Percentiles rank a stretch among this genome's conserved stretches.
phyloP scores from a whole-genome alignment of 2,329 filamentous ascomycete genomes.

The Grosmannia penicillata region DNA sequence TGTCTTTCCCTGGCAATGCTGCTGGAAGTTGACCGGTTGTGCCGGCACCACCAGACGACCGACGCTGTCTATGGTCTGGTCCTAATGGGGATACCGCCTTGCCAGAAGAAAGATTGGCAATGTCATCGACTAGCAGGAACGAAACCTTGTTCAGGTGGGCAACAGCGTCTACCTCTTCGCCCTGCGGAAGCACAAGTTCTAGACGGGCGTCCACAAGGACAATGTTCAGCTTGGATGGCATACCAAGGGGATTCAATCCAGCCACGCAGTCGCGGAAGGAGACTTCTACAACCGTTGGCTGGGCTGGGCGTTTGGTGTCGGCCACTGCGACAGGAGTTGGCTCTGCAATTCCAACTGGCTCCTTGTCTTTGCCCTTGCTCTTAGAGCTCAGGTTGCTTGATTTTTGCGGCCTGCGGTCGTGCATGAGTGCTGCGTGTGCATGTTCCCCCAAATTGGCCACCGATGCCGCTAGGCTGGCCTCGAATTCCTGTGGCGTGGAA shows the following conservation, averaged over 20 bases:
- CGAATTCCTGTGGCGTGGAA: conserved; percentile 56
- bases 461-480: conserved; percentile 61
- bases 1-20: conserved; percentile 25
- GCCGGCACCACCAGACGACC: conserved; percentile 7
- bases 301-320: conserved; percentile 16
- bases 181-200: conserved; percentile 48
- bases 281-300: conserved; percentile 57
- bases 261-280: conserved; percentile 67
- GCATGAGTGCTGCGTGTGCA: conserved; percentile 32
- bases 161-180: conserved; percentile 46
- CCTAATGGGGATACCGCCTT: too few relatives aligned
- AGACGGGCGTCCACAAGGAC: conserved; percentile 67
- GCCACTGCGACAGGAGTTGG: not conserved
- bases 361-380: conserved; percentile 1
- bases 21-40: conserved; percentile 6
- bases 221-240: conserved; percentile 61
- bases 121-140: conserved; percentile 69
- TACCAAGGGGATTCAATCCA: conserved; percentile 67
- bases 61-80: conserved; percentile 15
- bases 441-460: conserved; percentile 62
- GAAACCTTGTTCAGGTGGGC: conserved; percentile 67
- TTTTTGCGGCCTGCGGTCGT: conserved; percentile 12
- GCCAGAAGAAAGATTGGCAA: conserved; percentile 24
- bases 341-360: not conserved
- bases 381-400: too few relatives aligned